Percentiles rank a stretch among this genome's conserved stretches.
phyloP scores from a whole-genome alignment of 2,329 filamentous ascomycete species.

The Polytolypa hystricis region DNA sequence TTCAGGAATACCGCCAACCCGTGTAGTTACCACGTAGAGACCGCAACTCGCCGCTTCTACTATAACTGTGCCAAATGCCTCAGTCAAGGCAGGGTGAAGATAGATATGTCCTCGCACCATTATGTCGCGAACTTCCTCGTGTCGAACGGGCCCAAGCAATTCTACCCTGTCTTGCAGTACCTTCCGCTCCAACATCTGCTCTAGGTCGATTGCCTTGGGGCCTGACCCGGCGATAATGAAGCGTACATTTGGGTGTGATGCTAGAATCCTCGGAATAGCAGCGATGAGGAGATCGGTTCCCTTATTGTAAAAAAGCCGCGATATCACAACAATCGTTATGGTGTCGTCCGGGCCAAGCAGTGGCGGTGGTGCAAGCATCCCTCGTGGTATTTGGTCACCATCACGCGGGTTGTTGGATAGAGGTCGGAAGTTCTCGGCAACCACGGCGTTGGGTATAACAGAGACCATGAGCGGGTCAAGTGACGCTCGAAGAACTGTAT shows the following conservation, averaged over 20 bases:
- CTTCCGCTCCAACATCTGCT: slow-evolving; percentile 95
- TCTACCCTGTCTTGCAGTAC: slow-evolving; percentile 88
- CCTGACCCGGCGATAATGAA: slow-evolving; percentile 96
- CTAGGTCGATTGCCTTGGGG: slow-evolving; percentile 91
- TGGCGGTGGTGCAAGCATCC: slow-evolving; percentile 44
- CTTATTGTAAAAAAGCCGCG: slow-evolving; percentile 96
- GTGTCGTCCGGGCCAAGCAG: slow-evolving; percentile 70
- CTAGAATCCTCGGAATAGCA: slow-evolving; percentile 83
- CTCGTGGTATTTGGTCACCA: slow-evolving; percentile 15
- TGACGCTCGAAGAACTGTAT: slow-evolving; percentile 87
- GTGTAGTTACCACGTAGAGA: slow-evolving; percentile 90
- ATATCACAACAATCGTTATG: slow-evolving; percentile 95
- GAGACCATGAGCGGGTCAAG: slow-evolving; percentile 95
- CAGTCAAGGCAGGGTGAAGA: slow-evolving; percentile 85
- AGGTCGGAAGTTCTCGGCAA: slow-evolving; percentile 89
- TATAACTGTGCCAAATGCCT: slow-evolving; percentile 95
- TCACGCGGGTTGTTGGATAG: slow-evolving; percentile 41
- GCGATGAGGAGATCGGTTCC: slow-evolving; percentile 95
- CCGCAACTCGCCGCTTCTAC: slow-evolving; percentile 95
- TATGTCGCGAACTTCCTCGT: slow-evolving; percentile 93
- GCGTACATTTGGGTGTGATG: slow-evolving; percentile 79
- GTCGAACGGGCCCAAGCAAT: slow-evolving; percentile 80
- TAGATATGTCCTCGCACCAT: slow-evolving; percentile 98
- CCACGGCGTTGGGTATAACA: slow-evolving; percentile 93
- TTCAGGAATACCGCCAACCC: slow-evolving; percentile 92